These are phyloP conservation scores for Solanum habrochaites DNA, from an alignment of 257 asterid species.

Conservation along the genomic window DNA sequence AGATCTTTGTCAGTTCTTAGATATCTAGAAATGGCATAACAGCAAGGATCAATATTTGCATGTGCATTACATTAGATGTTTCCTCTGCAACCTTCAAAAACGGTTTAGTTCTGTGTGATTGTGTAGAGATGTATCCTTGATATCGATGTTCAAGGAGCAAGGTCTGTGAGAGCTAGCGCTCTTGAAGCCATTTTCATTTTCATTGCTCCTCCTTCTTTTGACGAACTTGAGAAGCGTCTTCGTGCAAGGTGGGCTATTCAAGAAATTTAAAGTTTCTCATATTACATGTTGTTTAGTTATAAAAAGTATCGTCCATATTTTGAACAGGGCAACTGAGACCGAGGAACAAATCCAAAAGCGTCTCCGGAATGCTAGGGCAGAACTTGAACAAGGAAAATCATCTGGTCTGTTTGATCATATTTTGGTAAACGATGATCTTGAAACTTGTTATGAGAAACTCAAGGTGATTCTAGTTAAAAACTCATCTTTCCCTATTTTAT, in stretches of 20 bases:
- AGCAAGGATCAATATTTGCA: not conserved
- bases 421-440: slow-evolving; percentile 69
- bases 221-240: slow-evolving; percentile 98
- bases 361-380: slow-evolving; percentile 58
- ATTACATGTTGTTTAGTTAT: not conserved
- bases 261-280: not conserved
- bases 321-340: slow-evolving; percentile 73
- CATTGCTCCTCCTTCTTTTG: slow-evolving; percentile 77
- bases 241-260: slow-evolving; percentile 72
- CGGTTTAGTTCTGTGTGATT: slow-evolving; percentile 8
- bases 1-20: not conserved
- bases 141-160: slow-evolving; percentile 99
- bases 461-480: slow-evolving; percentile 36
- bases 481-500: not conserved
- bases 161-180: slow-evolving; percentile 83
- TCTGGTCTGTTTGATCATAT: slow-evolving; percentile 76
- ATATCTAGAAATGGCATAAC: not conserved
- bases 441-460: slow-evolving; percentile 53
- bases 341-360: slow-evolving; percentile 92
- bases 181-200: slow-evolving; percentile 95
- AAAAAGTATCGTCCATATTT: not conserved
- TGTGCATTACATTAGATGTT: slow-evolving; percentile 3
- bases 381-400: slow-evolving; percentile 65
- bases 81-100: slow-evolving; percentile 8
- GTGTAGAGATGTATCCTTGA: slow-evolving; percentile 98